Evolutionary conservation across 768 basidiomycete genomes (phyloP), one percentile per base, ranked within the genome.

Genomic region (Amanita jacksonii): DNA sequence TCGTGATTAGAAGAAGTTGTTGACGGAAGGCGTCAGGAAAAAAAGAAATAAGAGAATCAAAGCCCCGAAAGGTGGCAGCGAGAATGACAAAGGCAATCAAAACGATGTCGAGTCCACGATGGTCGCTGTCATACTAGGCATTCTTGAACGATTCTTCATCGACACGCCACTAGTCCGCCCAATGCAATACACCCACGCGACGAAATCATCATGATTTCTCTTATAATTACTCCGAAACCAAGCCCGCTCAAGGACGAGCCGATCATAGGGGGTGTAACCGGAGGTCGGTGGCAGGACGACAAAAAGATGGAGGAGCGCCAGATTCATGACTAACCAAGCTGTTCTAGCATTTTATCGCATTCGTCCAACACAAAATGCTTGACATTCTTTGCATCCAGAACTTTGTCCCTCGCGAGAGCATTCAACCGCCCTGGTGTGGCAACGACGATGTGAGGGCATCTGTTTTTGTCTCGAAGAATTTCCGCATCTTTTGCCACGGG

Each of bases 321-420:
- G 61, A 64, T 60, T 62, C 74, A 81, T 66, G 78, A 99, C 96
- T 97, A 89, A 99, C 96, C 96, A 72, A 99, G 92, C 80, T 92
- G 87, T 78, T 99, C 96, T 63, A 99, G 85, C 91, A 99, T 97
- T 80, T 99, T 99, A 77, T 99, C 96, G 77, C 96, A 99, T 73
- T 99, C 96, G 77, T 99, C 96, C 64, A 99, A 73, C 46, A 96
- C 92, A 68, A 99, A 99, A 73, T 98, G 94, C 70, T 98, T 98
- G 65, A 98, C 91, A 59, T 88, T 82, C 68, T 87, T 87, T 52
- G 88, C 87, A 60, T 96, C 90, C 66, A 99, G 64, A 56, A 85
- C 77, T 73, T 98, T 98, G 69, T 98, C 96, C 53, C 94, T 76
- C 39, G 84, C 80, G 54, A 99, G 83, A 44, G 93, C 94, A 61